phyloP scores from a whole-genome alignment of 2,329 filamentous ascomycete species.

The Fusarium mexicanum region DNA sequence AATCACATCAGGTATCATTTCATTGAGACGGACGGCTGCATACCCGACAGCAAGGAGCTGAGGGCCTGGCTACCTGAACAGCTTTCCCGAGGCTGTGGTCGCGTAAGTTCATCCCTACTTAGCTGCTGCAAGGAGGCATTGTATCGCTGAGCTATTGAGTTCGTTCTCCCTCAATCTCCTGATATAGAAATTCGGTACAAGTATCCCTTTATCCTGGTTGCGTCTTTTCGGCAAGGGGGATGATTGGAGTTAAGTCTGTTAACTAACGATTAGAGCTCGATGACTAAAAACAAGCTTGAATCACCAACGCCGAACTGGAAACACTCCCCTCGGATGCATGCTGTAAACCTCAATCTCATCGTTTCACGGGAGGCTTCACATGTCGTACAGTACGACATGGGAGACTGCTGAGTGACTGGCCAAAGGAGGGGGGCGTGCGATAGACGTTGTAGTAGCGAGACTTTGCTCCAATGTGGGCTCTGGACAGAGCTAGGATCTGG shows the following conservation, averaged over 20 bases:
- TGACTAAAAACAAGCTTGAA: constrained; percentile 3
- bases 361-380: constrained; percentile 23
- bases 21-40: constrained; percentile 36
- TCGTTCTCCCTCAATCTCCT: background rate
- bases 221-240: background rate
- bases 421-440: constrained; percentile 14
- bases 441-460: constrained; percentile 6
- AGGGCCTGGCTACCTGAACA: constrained; percentile 4
- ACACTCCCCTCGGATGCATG: constrained; percentile 34
- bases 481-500: constrained; percentile 36
- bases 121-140: constrained; percentile 24
- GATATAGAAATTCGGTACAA: background rate
- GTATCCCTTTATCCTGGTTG: background rate
- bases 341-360: constrained; percentile 11
- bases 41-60: constrained; percentile 31
- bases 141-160: constrained; percentile 1
- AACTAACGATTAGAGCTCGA: background rate
- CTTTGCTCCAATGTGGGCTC: constrained; percentile 20
- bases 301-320: constrained; percentile 42
- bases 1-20: constrained; percentile 1
- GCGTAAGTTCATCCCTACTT: constrained; percentile 32
- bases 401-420: constrained; percentile 2
- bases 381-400: constrained; percentile 21
- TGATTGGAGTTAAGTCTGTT: background rate
- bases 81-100: constrained; percentile 29